Conservation (phyloP, 768 basidiomycete genomes). For the Boletus sp. region DNA sequence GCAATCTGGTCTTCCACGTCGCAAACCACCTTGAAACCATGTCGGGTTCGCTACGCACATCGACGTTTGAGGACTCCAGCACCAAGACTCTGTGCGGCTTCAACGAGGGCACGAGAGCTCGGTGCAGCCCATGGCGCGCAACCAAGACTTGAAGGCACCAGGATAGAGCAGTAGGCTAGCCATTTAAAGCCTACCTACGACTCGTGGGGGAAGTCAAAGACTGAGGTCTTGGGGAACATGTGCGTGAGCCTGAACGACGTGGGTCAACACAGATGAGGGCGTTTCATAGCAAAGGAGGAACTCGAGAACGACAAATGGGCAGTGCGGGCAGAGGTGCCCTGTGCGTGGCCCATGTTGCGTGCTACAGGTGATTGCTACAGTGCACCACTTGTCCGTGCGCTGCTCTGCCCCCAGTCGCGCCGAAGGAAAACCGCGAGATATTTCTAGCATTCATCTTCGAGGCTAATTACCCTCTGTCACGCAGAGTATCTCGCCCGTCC, state of each 20-base stretch:
- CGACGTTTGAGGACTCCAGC: conserved; percentile 49
- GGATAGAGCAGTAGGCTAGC: conserved; percentile 35
- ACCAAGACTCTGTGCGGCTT: conserved; percentile 20
- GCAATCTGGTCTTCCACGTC: conserved; percentile 20
- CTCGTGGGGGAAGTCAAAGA: conserved; percentile 40
- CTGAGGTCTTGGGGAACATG: conserved; percentile 40
- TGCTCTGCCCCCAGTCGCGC: conserved; percentile 35
- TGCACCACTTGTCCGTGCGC: conserved; percentile 35
- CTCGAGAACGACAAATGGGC: conserved; percentile 31
- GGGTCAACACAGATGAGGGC: conserved; percentile 20
- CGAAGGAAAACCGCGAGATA: conserved; percentile 43
- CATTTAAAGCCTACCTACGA: conserved; percentile 13
- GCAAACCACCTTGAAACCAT: conserved; percentile 46
- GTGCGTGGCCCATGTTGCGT: conserved; percentile 34
- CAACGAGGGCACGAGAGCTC: conserved; percentile 16
- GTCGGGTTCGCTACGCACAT: conserved; percentile 49
- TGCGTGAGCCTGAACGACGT: conserved; percentile 36
- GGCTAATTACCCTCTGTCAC: conserved; percentile 6
- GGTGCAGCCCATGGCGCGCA: conserved; percentile 50
- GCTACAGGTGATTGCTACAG: conserved; percentile 1
- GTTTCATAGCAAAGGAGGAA: conserved; percentile 6
- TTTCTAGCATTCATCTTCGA: conserved; percentile 39
- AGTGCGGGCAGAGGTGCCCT: conserved; percentile 25
- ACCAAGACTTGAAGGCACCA: conserved; percentile 52
- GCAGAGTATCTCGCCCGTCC: conserved; percentile 43